phyloP scores from a whole-genome alignment of 208 protist species.

The Novymonas esmeraldas region DNA sequence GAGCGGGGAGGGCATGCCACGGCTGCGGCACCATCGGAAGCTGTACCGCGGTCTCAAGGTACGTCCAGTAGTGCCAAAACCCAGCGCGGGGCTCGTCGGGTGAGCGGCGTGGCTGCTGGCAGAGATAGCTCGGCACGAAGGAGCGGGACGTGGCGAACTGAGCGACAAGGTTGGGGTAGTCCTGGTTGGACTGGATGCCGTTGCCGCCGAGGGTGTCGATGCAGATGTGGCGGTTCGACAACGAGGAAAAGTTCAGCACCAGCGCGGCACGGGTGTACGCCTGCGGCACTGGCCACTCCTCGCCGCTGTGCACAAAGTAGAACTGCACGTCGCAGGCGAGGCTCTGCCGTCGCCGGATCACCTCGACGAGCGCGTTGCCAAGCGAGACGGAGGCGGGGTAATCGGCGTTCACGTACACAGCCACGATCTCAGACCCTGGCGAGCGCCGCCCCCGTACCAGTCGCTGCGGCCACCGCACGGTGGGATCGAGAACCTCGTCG shows the following conservation, averaged over 20 bases:
- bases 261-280: slow-evolving; percentile 55
- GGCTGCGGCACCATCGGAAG: slow-evolving; percentile 33
- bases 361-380: slow-evolving; percentile 49
- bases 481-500: slow-evolving; percentile 14
- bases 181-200: slow-evolving; percentile 74
- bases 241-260: slow-evolving; percentile 65
- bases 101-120: slow-evolving; percentile 26
- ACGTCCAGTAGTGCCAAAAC: slow-evolving; percentile 28
- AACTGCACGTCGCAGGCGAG: slow-evolving; percentile 66
- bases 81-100: not conserved
- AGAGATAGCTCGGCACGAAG: slow-evolving; percentile 39
- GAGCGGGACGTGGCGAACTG: slow-evolving; percentile 1
- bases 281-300: slow-evolving; percentile 56
- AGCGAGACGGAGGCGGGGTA: slow-evolving; percentile 43
- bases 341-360: slow-evolving; percentile 34
- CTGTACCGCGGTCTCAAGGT: slow-evolving; percentile 33
- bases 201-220: slow-evolving; percentile 54
- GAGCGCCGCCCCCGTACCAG: slow-evolving; percentile 65
- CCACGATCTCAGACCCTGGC: slow-evolving; percentile 63
- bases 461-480: slow-evolving; percentile 26
- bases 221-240: slow-evolving; percentile 48
- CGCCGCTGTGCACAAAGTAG: slow-evolving; percentile 56
- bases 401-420: slow-evolving; percentile 64
- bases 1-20: slow-evolving; percentile 46
- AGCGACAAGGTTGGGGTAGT: slow-evolving; percentile 51